Conservation (phyloP, 345 rosid species). For the Boechera stricta region DNA sequence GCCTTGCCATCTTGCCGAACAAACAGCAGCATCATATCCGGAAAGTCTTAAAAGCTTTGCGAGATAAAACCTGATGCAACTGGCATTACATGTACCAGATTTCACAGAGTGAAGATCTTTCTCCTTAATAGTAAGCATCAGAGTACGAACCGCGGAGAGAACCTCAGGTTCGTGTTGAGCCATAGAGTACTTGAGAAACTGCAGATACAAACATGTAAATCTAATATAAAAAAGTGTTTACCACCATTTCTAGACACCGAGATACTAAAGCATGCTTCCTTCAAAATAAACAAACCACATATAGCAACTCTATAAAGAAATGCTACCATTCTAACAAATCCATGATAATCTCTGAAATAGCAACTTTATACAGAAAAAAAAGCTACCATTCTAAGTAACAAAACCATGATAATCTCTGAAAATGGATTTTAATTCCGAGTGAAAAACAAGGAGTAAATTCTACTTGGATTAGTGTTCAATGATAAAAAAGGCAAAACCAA, state of each 20-base stretch:
- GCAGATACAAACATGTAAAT: constrained; percentile 31
- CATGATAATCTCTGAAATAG: not conserved
- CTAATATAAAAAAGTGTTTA: not conserved
- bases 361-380: not conserved
- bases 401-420: too few species aligned
- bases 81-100: constrained; percentile 71
- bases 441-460: not conserved
- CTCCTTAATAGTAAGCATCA: constrained; percentile 62
- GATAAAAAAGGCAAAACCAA: not conserved
- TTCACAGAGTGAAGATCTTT: constrained; percentile 62
- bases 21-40: constrained; percentile 87
- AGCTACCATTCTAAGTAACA: not conserved
- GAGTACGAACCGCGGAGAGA: constrained; percentile 64
- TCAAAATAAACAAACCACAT: not conserved
- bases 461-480: not conserved
- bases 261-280: not conserved
- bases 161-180: constrained; percentile 68
- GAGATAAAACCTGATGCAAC: constrained; percentile 77
- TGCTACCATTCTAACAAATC: constrained; percentile 11
- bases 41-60: constrained; percentile 79
- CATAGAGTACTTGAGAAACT: constrained; percentile 63
- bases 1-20: constrained; percentile 83
- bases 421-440: too few species aligned
- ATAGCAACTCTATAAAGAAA: constrained; percentile 4
- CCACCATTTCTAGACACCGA: constrained; percentile 2